Evolutionary conservation across 768 basidiomycete genomes (phyloP).

Genomic region (Phylloporus sp.): DNA sequence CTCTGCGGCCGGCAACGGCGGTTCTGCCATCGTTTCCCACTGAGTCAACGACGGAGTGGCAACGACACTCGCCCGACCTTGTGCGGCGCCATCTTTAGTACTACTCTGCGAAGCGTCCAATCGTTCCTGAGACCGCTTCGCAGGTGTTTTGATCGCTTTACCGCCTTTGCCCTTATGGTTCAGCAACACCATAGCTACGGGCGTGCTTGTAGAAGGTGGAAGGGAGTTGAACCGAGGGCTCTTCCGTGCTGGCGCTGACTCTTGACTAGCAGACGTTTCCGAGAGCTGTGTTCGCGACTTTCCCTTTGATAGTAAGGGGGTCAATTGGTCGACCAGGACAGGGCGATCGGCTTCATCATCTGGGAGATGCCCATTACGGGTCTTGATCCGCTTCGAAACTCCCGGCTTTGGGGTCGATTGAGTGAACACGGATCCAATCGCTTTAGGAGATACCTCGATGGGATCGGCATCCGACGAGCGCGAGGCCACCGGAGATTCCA

Average conservation of each 20-base stretch:
- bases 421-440: constrained; percentile 1
- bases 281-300: constrained; percentile 11
- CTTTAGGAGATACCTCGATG: constrained; percentile 24
- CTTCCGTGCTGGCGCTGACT: constrained; percentile 18
- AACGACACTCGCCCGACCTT: background rate
- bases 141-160: constrained; percentile 12
- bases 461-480: constrained; percentile 21
- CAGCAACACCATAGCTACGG: constrained; percentile 1
- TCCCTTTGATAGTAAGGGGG: constrained; percentile 20
- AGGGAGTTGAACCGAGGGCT: constrained; percentile 13
- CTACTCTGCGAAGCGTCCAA: background rate
- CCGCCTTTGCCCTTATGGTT: background rate
- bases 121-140: constrained; percentile 4
- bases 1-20: constrained; percentile 24
- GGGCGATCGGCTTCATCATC: constrained; percentile 22
- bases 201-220: constrained; percentile 8
- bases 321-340: constrained; percentile 21
- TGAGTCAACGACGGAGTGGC: constrained; percentile 10
- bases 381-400: constrained; percentile 40
- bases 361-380: constrained; percentile 33
- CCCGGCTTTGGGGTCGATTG: constrained; percentile 29
- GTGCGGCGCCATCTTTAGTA: background rate
- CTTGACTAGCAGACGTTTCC: constrained; percentile 20
- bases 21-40: constrained; percentile 31
- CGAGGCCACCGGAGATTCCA: constrained; percentile 16